Base-by-base conservation (phyloP, 768 basidiomycete species). In the Mycena haematopus region DNA sequence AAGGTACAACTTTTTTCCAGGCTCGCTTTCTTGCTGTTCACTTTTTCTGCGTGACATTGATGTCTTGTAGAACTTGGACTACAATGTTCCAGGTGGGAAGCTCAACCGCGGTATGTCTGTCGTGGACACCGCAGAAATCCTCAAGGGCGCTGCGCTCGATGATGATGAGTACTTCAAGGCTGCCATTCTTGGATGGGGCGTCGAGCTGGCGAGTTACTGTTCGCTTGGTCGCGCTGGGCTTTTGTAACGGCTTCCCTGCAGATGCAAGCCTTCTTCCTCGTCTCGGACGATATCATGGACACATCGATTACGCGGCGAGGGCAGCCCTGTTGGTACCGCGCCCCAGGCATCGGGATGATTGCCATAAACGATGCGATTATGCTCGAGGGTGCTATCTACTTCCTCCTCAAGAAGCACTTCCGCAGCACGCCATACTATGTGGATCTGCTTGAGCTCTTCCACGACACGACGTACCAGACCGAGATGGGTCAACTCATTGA, bases 261-360 rank as follows among this genome's bases (percentile, higher is more conserved):
- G 94, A 86, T 99, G 9, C 96, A 99, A 89, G 95, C 95, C 0
- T 97, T 90, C 78, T 98, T 99, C 89, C 87, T 99, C 58, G 94
- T 97, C 58, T 85, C 93, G 5, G 94, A 99, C 76, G 96, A 99
- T 76, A 95, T 99, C 71, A 99, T 99, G 97, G 96, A 99, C 73
- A 75, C 84, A n/a, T 93, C 92, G 50, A 90, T 99, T 69, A 98
- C 96, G 13, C 90, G 96, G 25, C 90, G 96, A 11, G 89, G 91
- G 5, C 96, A 97, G 76, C 91, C 95, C 2, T 99, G 96, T 78
- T 99, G 93, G 93, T 98, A 96, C 79, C 84, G 81, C 61, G 68
- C 78, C 24, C 79, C 79, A 2, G 69, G 75, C 15, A 87, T 96
- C 64, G 88, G 88, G 49, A 87, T 88, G 77, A 87, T 97, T 65